These are phyloP conservation scores for Bretschneidera sinensis DNA, from an alignment of 345 rosid species.

Conservation along the genomic window DNA sequence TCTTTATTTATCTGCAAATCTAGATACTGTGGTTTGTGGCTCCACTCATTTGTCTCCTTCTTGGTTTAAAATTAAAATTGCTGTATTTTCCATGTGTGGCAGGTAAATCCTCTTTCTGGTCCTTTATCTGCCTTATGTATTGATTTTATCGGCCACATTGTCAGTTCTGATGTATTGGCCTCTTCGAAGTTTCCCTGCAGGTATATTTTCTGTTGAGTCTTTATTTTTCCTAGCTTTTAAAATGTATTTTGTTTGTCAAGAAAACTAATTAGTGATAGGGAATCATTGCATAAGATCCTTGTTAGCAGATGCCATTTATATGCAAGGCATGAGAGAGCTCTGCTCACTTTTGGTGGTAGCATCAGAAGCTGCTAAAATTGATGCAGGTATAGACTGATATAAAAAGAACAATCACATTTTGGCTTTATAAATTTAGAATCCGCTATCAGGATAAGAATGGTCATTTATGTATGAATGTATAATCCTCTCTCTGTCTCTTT, in stretches of 20 bases:
- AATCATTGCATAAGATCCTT: slow-evolving; percentile 6
- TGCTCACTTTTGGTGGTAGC: slow-evolving; percentile 19
- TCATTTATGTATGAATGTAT: too few relatives aligned
- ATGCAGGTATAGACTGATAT: slow-evolving; percentile 16
- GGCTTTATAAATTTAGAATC: too few relatives aligned
- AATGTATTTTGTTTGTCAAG: neutral
- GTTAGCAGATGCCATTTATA: slow-evolving; percentile 7
- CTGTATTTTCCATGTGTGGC: too few relatives aligned
- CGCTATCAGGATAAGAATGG: too few relatives aligned
- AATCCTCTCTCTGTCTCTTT: too few relatives aligned
- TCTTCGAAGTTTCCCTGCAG: slow-evolving; percentile 30
- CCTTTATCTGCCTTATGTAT: slow-evolving; percentile 12
- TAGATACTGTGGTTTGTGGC: neutral
- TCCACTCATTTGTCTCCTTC: slow-evolving; percentile 9
- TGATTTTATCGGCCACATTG: slow-evolving; percentile 12
- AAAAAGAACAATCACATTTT: too few relatives aligned
- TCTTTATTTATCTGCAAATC: neutral
- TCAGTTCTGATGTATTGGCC: slow-evolving; percentile 13
- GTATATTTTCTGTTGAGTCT: slow-evolving; percentile 12
- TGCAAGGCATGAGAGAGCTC: slow-evolving; percentile 12
- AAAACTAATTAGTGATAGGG: neutral
- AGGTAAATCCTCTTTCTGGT: slow-evolving; percentile 14
- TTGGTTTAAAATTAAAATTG: too few relatives aligned
- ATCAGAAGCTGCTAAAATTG: slow-evolving; percentile 10
- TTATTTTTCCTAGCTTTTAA: neutral